Evolutionary conservation across 345 rosid genomes (phyloP).

Genomic region (Linum tenue): DNA sequence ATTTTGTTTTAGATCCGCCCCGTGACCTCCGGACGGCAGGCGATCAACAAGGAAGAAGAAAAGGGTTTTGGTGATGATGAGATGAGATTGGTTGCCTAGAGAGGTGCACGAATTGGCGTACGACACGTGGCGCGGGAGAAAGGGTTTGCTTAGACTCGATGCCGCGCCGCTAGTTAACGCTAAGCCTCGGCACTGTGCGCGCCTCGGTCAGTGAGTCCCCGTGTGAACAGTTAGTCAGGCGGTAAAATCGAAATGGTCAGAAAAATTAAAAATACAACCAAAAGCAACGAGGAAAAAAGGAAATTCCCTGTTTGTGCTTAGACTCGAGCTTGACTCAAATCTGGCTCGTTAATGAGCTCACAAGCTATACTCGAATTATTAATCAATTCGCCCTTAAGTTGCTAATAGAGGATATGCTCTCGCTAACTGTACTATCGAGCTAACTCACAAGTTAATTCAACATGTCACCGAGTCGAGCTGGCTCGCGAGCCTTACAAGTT

Average conservation of each 20-base stretch:
- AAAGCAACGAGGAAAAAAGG: no score
- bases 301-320: no score
- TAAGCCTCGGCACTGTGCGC: neutral
- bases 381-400: no score
- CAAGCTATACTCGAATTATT: no score
- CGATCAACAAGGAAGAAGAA: neutral
- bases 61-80: neutral
- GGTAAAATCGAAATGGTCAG: neutral
- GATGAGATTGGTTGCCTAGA: neutral
- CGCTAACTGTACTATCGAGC: no score
- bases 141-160: neutral
- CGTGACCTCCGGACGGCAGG: neutral
- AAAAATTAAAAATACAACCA: neutral
- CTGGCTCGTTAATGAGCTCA: no score
- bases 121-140: neutral
- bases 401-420: no score
- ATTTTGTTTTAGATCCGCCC: neutral
- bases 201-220: neutral
- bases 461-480: no score
- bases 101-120: neutral
- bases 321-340: no score
- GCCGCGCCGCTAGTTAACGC: no score
- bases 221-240: neutral
- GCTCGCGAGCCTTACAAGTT: no score
- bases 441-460: no score